Percentiles rank a stretch among this genome's conserved stretches.
phyloP scores from a whole-genome alignment of 148 eudicot species.

The Vaccinium corymbosum region DNA sequence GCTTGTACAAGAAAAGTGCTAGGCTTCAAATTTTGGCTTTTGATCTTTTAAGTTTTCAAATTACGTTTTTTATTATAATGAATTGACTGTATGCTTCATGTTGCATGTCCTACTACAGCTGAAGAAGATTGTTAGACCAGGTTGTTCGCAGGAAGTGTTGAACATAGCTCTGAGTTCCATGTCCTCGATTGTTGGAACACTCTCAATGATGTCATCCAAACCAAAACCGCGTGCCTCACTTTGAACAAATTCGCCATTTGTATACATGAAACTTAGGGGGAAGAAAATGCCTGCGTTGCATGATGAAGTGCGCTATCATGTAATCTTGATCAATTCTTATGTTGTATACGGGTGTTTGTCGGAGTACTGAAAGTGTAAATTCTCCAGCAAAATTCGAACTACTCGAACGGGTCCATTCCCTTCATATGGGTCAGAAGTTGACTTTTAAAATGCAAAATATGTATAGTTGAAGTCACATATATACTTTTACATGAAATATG shows the following conservation, averaged over 20 bases:
- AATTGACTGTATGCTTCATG: conserved; percentile 3
- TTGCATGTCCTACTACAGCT: conserved; percentile 19
- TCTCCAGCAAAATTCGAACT: not conserved
- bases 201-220: conserved; percentile 22
- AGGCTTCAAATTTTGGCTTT: not conserved
- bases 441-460: not conserved
- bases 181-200: conserved; percentile 23
- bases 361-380: not conserved
- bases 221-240: conserved; percentile 23
- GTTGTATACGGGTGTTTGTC: not conserved
- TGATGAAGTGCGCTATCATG: not conserved
- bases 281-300: not conserved
- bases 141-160: conserved; percentile 38
- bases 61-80: not conserved
- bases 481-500: not conserved
- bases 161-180: conserved; percentile 31
- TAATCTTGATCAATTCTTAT: not conserved
- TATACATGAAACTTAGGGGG: not conserved
- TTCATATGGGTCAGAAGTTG: not conserved
- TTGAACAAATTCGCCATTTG: conserved; percentile 8
- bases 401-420: not conserved
- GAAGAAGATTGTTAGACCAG: conserved; percentile 28
- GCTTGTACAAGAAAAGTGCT: not conserved
- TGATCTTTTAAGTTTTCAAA: not conserved
- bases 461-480: not conserved